A percentile compares a stretch with the other conserved stretches of the same genome.
Conservation (phyloP, 1,284 basidiomycete species). For the Trametes sp. region DNA sequence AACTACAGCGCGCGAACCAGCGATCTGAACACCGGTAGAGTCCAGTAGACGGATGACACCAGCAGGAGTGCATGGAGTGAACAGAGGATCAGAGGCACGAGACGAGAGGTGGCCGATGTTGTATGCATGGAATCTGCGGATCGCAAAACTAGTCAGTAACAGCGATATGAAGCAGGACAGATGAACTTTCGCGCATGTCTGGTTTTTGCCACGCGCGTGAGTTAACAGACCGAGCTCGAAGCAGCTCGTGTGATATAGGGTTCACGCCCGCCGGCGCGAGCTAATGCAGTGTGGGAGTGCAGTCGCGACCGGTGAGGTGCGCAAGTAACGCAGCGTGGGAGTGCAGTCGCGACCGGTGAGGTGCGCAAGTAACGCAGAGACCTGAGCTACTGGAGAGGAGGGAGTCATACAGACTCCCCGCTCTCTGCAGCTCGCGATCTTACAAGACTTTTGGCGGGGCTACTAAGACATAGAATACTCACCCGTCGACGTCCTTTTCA, state of each 20-base stretch:
- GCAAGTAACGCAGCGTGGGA: neutral
- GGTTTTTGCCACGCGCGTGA: neutral
- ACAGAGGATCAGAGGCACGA: slow-evolving; percentile 89
- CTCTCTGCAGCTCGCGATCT: neutral
- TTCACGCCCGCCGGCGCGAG: neutral
- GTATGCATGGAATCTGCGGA: slow-evolving; percentile 91
- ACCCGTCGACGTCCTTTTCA: slow-evolving; percentile 98
- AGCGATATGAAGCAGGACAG: too few species aligned
- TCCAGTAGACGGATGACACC: slow-evolving; percentile 93
- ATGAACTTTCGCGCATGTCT: neutral
- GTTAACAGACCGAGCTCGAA: neutral
- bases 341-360: neutral
- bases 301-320: neutral
- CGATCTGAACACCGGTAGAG: slow-evolving; percentile 77
- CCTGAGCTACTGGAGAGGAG: neutral
- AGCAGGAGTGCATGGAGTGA: slow-evolving; percentile 95
- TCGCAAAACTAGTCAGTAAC: neutral
- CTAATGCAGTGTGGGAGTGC: neutral
- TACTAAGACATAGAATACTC: slow-evolving; percentile 32
- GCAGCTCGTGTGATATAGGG: neutral
- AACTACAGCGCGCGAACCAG: slow-evolving; percentile 88
- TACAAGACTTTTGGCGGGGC: neutral
- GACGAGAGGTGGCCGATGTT: slow-evolving; percentile 97
- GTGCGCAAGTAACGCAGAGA: neutral
- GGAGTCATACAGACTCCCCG: neutral